Evolutionary conservation across 345 rosid species (phyloP), one percentile per base, ranked within the genome.

Genomic region (Odontarrhena argentea): DNA sequence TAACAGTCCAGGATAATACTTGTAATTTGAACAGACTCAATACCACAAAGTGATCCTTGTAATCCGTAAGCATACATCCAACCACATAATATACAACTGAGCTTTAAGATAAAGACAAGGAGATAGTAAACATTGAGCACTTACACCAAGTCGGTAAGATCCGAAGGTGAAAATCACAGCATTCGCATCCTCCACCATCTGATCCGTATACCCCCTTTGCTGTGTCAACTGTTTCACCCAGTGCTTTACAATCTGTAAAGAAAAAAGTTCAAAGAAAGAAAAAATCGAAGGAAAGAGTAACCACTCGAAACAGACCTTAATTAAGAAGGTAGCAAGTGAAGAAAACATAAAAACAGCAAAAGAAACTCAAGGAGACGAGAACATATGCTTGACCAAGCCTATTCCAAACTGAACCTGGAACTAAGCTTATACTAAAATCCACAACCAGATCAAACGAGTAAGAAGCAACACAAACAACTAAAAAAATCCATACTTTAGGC

Each of bases 131-230:
- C 51, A 63, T 28, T 62, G 7, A 53, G 11, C 56, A 71, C 94
- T 67, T 83, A 94, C 97, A 74, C 98, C 97, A 53, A 91, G 86
- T 3, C 91, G 74, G 71, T 90, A 94, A 74, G 99, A 94, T 25
- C 99, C 99, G 77, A 94, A 90, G 61, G 99, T 94, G 53, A 85
- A 86, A 74, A 94, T 82, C 13, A 88, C 79, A 41, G 95, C 96
- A 83, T 88, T 91, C 7, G 97, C 97, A 67, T 91, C 94, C 62
- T 94, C 97, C 70, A 90, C 95, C 94, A 84, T 86, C 71, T 91
- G 95, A 69, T 94, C 96, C 0, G 92, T 76, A 64, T 84, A 91
- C 9, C 97, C 95, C 60, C 85, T 83, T 38, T 80, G 65, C 35
- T 78, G 79, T 10, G 97, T 86, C 14, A 88, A 65, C 59, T 83